phyloP scores from a whole-genome alignment of 2,329 filamentous ascomycete species.

The Alternaria infectoria region DNA sequence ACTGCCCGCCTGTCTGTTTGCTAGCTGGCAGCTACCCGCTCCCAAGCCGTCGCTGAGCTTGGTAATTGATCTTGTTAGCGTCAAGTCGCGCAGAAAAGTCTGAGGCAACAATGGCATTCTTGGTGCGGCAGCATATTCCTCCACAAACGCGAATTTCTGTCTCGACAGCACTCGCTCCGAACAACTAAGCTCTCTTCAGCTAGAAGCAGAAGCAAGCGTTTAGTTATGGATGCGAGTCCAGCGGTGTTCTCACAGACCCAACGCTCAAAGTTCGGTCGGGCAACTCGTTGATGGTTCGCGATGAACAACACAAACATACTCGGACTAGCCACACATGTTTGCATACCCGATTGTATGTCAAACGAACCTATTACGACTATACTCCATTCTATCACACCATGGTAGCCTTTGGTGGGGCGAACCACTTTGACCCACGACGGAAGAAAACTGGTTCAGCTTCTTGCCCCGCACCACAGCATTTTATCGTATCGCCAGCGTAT shows the following conservation, averaged over 20 bases:
- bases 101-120: background rate
- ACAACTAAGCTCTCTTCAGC: background rate
- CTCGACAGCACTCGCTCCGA: background rate
- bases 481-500: background rate
- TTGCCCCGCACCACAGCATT: background rate
- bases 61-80: constrained; percentile 6
- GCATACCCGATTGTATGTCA: background rate
- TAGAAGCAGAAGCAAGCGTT: background rate
- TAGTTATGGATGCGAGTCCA: background rate
- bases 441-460: background rate
- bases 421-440: background rate
- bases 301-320: background rate
- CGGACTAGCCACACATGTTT: background rate
- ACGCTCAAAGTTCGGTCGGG: background rate
- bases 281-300: background rate
- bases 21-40: constrained; percentile 6
- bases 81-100: background rate
- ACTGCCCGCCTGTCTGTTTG: constrained; percentile 3
- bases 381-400: background rate
- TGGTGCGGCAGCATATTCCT: background rate
- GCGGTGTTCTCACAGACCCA: background rate
- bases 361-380: background rate
- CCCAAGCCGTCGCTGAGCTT: constrained; percentile 15
- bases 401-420: background rate
- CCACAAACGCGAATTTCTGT: background rate